These are phyloP conservation scores for Dictyostelium purpureum DNA, from an alignment of 78 protist genomes.

Conservation along the genomic window DNA sequence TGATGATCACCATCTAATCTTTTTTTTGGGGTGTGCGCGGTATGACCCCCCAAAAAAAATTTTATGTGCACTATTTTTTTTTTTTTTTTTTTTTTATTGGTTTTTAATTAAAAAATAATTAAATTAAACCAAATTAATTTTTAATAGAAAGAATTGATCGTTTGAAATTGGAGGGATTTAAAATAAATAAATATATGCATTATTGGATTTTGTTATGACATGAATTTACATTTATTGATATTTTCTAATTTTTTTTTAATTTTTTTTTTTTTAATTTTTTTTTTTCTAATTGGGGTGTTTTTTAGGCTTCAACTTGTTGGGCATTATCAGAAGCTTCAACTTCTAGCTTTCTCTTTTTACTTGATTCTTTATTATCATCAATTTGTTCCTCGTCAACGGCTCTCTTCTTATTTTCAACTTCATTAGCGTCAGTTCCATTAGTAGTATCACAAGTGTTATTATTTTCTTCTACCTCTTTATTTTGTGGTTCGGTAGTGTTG, in stretches of 20 bases:
- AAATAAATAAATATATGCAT: too few relatives aligned
- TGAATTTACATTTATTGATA: background rate
- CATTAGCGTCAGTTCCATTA: background rate
- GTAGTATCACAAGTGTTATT: background rate
- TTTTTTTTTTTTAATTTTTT: background rate
- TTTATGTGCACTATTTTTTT: too few relatives aligned
- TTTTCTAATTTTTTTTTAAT: background rate
- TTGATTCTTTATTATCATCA: constrained; percentile 10
- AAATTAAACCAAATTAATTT: too few relatives aligned
- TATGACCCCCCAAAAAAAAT: too few relatives aligned
- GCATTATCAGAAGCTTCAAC: background rate
- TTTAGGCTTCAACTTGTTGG: background rate
- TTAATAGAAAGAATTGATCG: too few relatives aligned
- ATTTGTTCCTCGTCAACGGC: constrained; percentile 18
- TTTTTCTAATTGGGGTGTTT: background rate
- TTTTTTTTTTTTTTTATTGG: too few relatives aligned
- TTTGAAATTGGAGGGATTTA: too few relatives aligned
- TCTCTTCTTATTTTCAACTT: background rate
- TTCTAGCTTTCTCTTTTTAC: background rate
- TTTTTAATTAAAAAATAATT: too few relatives aligned
- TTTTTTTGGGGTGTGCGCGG: too few relatives aligned
- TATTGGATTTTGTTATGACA: too few relatives aligned
- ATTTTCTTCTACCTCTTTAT: background rate
- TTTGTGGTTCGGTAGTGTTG: too few relatives aligned
- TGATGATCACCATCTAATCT: too few relatives aligned